phyloP scores from a whole-genome alignment of 1,139 yeast genomes.

The Lipomyces yarrowii region DNA sequence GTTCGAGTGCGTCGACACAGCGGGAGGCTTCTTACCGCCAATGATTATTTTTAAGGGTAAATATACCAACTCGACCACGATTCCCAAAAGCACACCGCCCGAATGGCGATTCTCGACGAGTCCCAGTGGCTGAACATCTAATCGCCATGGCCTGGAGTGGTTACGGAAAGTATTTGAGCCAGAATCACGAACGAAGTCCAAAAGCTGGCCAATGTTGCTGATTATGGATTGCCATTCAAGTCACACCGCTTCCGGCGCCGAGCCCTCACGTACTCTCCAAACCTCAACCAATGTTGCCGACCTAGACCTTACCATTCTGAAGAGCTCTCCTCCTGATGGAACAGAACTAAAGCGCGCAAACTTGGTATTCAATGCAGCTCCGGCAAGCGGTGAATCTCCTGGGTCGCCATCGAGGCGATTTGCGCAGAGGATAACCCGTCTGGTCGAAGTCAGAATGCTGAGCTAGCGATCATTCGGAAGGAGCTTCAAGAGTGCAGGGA shows the following conservation, averaged over 20 bases:
- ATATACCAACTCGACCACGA: background rate
- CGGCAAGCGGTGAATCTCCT: background rate
- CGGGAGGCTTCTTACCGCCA: background rate
- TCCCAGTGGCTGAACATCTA: background rate
- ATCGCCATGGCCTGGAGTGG: background rate
- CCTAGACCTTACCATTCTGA: background rate
- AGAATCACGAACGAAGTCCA: background rate
- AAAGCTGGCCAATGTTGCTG: background rate
- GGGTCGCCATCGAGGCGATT: background rate
- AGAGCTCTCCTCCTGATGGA: background rate
- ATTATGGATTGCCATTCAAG: slow-evolving; percentile 1
- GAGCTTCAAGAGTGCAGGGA: slow-evolving; percentile 4
- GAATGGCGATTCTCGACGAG: background rate
- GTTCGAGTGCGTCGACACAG: slow-evolving; percentile 1
- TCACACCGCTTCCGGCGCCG: background rate
- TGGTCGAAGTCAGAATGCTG: background rate
- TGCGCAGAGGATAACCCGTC: background rate
- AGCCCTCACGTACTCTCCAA: background rate
- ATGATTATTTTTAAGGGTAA: background rate
- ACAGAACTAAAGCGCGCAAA: background rate
- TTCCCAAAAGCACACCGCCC: background rate
- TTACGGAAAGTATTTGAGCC: slow-evolving; percentile 2
- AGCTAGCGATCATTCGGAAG: background rate
- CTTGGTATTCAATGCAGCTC: background rate
- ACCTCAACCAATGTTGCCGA: background rate